Conservation (phyloP, 192 early-diverging fungal genomes). For the Entrophospora sp. region DNA sequence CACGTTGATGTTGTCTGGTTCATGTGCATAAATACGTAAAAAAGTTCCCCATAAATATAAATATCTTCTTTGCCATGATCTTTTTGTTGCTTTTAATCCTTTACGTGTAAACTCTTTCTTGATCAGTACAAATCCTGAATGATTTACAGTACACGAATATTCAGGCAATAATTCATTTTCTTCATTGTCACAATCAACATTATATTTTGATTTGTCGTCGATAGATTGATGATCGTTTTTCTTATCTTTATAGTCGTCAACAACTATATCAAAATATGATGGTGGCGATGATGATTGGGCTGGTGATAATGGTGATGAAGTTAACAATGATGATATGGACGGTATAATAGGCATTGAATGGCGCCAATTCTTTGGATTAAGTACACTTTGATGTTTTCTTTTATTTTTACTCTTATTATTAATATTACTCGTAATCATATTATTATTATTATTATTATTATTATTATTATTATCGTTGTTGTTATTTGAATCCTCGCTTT, state of each 20-base stretch:
- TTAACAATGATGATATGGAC: no score
- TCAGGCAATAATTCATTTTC: slow-evolving; percentile 26
- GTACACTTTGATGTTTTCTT: no score
- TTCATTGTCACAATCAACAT: slow-evolving; percentile 19
- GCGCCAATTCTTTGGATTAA: slow-evolving; percentile 8
- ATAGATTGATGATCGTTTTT: no score
- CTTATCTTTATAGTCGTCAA: no score
- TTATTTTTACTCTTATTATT: no score
- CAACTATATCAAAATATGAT: background rate
- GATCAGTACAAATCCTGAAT: slow-evolving; percentile 21
- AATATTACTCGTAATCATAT: no score
- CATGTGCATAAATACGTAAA: slow-evolving; percentile 21
- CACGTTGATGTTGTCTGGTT: slow-evolving; percentile 9
- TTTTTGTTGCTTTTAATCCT: slow-evolving; percentile 11
- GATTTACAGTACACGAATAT: slow-evolving; percentile 29
- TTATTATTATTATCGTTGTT: no score
- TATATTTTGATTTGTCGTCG: background rate
- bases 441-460: no score
- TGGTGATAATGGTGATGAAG: no score
- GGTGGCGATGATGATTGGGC: no score
- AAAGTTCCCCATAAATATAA: slow-evolving; percentile 27
- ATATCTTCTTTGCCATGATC: slow-evolving; percentile 34
- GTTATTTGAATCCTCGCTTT: no score
- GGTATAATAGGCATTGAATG: background rate
- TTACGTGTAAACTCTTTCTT: slow-evolving; percentile 26